A percentile compares a stretch with the other conserved stretches of the same genome.
phyloP scores from a whole-genome alignment of 2,329 filamentous ascomycete genomes.

The Diaporthe ampelina region DNA sequence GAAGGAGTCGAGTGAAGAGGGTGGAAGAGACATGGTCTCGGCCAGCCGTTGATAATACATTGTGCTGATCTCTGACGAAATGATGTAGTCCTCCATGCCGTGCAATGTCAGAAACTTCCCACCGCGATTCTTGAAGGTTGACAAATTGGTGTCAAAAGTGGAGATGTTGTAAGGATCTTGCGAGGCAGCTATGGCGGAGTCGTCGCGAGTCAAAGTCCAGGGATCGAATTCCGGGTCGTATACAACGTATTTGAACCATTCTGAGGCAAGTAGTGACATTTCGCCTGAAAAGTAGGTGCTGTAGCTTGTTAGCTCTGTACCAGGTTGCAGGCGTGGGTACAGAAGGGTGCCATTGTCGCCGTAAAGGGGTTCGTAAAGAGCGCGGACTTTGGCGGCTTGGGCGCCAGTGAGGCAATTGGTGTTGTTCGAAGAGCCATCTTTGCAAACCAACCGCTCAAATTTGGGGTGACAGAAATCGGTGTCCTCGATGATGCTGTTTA shows the following conservation, averaged over 20 bases:
- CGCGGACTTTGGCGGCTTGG: slow-evolving; percentile 15
- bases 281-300: not conserved
- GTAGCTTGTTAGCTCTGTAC: slow-evolving; percentile 52
- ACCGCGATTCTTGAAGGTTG: slow-evolving; percentile 53
- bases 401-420: not conserved
- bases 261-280: slow-evolving; percentile 48
- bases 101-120: slow-evolving; percentile 61
- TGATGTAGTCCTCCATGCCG: slow-evolving; percentile 58
- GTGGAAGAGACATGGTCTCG: slow-evolving; percentile 44
- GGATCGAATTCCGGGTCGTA: slow-evolving; percentile 59
- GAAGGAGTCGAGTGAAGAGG: slow-evolving; percentile 52
- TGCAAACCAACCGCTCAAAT: not conserved
- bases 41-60: slow-evolving; percentile 62
- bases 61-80: slow-evolving; percentile 58
- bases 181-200: slow-evolving; percentile 47
- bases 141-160: slow-evolving; percentile 52
- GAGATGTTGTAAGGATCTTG: slow-evolving; percentile 44
- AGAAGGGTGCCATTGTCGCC: not conserved
- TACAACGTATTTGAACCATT: slow-evolving; percentile 64
- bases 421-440: not conserved
- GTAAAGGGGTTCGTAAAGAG: slow-evolving; percentile 6
- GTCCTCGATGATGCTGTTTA: not conserved
- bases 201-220: slow-evolving; percentile 52
- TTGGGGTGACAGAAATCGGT: not conserved
- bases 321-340: slow-evolving; percentile 61